Base-by-base conservation (phyloP, 139 green algal species). In the Chlamydomonas sp. region DNA sequence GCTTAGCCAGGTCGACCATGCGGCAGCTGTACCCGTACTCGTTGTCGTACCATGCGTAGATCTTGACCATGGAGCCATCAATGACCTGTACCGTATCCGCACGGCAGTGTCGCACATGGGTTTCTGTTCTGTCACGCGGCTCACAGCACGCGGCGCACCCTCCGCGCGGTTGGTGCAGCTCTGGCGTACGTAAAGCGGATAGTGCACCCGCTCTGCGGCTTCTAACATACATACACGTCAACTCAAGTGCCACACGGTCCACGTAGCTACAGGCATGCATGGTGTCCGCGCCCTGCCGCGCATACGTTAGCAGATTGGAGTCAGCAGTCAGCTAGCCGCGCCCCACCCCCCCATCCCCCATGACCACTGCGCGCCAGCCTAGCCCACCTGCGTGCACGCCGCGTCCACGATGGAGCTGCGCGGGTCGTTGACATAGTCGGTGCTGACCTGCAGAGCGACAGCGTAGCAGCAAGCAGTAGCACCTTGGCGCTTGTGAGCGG, bases 41-140 rank as follows among this genome's bases (percentile, higher is more conserved):
- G 79, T 98, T 98, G 90, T 98, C 96, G 83, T 98, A 97, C 96
- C 96, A 98, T 0, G 91, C 93, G 79, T 98, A 98, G 12, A 98
- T 93, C 94, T 98, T 97, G 63, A 98, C 93, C 93, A 96, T 89
- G 1, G 89, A 96, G 63, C 85, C 89, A 81, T 98, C 94, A 62
- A 98, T 96, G 12, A 98, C 95, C 91, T 97, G 90, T 6, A 5
- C 12, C 12, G 7, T 4, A 58, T 85, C 4, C 3, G 63, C 74
- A 57, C 5, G 72, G 6, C 31, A 10, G 66, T 71, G 10, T 14
- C 10, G 10, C 10, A 10, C 10, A 71, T 14, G 31, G 31, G 31
- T 49, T 49, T 49, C 31, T 49, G 31, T 49, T 31, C 12, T 49
- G 31, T 49, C 31, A 49, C 31, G 31, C 31, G 31, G 31, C 31